These are phyloP conservation scores for Aspergillus pseudonomiae DNA, from an alignment of 2,329 filamentous ascomycete genomes.

Conservation along the genomic window DNA sequence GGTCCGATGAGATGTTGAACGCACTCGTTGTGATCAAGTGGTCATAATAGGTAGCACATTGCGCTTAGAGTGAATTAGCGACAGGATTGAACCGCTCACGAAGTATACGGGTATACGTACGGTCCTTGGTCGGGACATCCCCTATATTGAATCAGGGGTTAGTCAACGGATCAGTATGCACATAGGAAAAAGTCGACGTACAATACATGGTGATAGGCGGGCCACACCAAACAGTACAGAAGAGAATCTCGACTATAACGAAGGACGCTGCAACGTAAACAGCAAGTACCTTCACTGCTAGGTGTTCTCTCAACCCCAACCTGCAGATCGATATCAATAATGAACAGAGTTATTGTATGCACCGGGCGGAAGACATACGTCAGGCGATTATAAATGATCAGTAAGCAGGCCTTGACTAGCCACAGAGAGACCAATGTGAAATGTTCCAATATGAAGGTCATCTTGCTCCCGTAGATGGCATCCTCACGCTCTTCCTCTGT, in stretches of 20 bases:
- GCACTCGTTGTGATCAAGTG: not conserved
- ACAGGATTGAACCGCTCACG: not conserved
- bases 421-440: not conserved
- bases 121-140: not conserved
- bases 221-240: not conserved
- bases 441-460: not conserved
- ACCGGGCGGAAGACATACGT: not conserved
- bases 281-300: not conserved
- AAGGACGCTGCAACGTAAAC: not conserved
- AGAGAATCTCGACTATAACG: not conserved
- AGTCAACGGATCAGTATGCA: not conserved
- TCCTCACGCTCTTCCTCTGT: not conserved
- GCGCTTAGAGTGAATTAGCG: not conserved
- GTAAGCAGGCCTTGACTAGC: not conserved
- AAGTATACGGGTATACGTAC: not conserved
- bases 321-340: not conserved
- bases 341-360: not conserved
- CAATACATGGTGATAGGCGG: not conserved
- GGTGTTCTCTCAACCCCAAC: not conserved
- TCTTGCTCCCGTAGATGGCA: not conserved
- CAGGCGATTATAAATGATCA: not conserved
- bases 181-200: not conserved
- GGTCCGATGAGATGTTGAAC: not conserved
- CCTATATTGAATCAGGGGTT: not conserved
- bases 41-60: not conserved